Base-by-base conservation (phyloP, 495 filamentous ascomycete genomes). In the Lindgomyces ingoldianus region DNA sequence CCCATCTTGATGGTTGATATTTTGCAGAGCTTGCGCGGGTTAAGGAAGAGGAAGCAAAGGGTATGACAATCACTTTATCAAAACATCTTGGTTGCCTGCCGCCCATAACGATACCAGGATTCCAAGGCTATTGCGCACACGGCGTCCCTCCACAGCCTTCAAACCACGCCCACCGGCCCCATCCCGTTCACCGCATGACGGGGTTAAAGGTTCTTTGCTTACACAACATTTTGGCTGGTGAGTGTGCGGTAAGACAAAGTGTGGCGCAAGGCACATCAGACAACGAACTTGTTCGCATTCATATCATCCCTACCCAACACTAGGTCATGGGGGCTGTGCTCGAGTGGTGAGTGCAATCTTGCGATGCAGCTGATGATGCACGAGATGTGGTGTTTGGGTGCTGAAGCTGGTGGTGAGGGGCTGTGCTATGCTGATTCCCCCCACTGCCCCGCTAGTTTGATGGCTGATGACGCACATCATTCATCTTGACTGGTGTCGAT, bases 211-310 rank as follows among this genome's bases (percentile, higher is more conserved):
- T 8, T 1, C 39, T 18, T 4, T 29, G 1, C 16, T 33, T n/a
- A 9, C n/a, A 59, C 27, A 18, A 45, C 11, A 21, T 27, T 24
- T 27, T 46, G n/a, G 3, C 25, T 30, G 56, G 10, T 3, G 14
- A n/a, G 3, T 3, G 16, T n/a, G 42, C 56, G 56, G 56, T 59
- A 41, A 48, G 49, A 30, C 18, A 8, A n/a, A 24, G 6, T 19
- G 56, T 29, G 42, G 56, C 56, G 42, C 56, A 59, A 59, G 56
- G 56, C 42, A 44, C 56, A 24, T 44, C 45, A 59, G 56, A 44
- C 42, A 49, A 59, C 56, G 56, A 59, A 59, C 56, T 30, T 2
- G 11, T 8, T 57, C 19, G 24, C 6, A 18, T 53, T 6, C 33
- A 14, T 14, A 14, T 6, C 33, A 39, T 6, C 33, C 33, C 33